A percentile compares a stretch with the other conserved stretches of the same genome.
phyloP scores from a whole-genome alignment of 768 basidiomycete genomes.

The Lanmaoa rubissima region DNA sequence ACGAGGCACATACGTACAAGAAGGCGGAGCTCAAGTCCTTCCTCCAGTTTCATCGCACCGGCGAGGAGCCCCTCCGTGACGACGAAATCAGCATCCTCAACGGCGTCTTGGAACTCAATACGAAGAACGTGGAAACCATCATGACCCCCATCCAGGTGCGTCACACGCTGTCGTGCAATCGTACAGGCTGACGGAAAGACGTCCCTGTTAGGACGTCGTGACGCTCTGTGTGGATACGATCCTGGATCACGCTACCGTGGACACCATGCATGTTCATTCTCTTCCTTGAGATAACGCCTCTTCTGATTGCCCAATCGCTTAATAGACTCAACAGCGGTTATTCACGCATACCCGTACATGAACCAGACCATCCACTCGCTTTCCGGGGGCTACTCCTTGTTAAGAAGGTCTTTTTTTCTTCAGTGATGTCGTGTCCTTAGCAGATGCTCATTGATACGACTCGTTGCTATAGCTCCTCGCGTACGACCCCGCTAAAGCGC shows the following conservation, averaged over 20 bases:
- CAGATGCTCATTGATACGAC: not conserved
- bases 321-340: slow-evolving; percentile 77
- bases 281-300: not conserved
- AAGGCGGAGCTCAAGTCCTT: slow-evolving; percentile 80
- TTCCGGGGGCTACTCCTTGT: slow-evolving; percentile 83
- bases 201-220: slow-evolving; percentile 63
- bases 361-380: slow-evolving; percentile 59
- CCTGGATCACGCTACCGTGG: slow-evolving; percentile 76
- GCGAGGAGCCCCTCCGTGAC: slow-evolving; percentile 71
- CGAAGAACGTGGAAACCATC: slow-evolving; percentile 71
- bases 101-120: slow-evolving; percentile 75
- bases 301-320: slow-evolving; percentile 8
- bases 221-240: slow-evolving; percentile 76
- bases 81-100: slow-evolving; percentile 82
- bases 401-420: slow-evolving; percentile 59
- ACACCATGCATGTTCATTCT: slow-evolving; percentile 55
- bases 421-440: not conserved
- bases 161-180: not conserved
- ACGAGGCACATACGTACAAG: slow-evolving; percentile 75
- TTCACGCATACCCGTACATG: slow-evolving; percentile 89
- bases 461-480: slow-evolving; percentile 59
- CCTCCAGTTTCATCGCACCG: slow-evolving; percentile 74
- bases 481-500: slow-evolving; percentile 81
- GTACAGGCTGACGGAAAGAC: not conserved
- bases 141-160: slow-evolving; percentile 77